Evolutionary conservation across 371 early-diverging fungal genomes (phyloP), one percentile per base, ranked within the genome.

Genomic region (Syncephalis fuscata): DNA sequence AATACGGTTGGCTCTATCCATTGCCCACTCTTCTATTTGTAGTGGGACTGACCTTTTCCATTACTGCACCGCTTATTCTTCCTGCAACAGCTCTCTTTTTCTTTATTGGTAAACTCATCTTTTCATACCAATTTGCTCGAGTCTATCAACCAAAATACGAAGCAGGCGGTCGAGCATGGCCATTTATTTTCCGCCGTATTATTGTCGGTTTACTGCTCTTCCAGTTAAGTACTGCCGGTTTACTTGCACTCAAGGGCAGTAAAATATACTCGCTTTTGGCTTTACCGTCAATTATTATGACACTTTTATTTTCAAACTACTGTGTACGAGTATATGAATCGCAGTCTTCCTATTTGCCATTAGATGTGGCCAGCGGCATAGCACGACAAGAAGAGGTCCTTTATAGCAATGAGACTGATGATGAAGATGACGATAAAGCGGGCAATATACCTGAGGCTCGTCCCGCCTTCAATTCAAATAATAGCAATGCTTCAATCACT

Each of bases 61-160:
- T 76, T 21, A 82, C 86, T 14, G 68, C 80, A n/a, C 88, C 89
- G 2, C 61, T 85, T 9, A 80, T 85, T 42, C 60, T 85, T 20
- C 67, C 79, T 0, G 80, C 85, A 54, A 81, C 81, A 11, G 68
- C 77, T 8, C 57, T 82, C n/a, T 88, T 79, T 59, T 89, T 70
- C 54, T 62, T 67, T 27, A 59, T 83, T 45, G 73, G 76, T 1
- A 85, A 78, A 51, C 65, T 85, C 19, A 74, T 88, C 3, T 74
- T 76, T 68, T 86, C 86, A 57, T 80, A 82, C 53, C 70, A 74
- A 48, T 53, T 78, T 5, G 59, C 80, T 17, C 82, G 80, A 57
- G 84, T 86, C 15, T 84, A 85, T 52, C 75, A 82, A 45, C 82
- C 81, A 41, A 70, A 74, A 3, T 89, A 82, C 51, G 89, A 89